Evolutionary conservation across 2,329 filamentous ascomycete species (phyloP).

Genomic region (Microcera coccophila): DNA sequence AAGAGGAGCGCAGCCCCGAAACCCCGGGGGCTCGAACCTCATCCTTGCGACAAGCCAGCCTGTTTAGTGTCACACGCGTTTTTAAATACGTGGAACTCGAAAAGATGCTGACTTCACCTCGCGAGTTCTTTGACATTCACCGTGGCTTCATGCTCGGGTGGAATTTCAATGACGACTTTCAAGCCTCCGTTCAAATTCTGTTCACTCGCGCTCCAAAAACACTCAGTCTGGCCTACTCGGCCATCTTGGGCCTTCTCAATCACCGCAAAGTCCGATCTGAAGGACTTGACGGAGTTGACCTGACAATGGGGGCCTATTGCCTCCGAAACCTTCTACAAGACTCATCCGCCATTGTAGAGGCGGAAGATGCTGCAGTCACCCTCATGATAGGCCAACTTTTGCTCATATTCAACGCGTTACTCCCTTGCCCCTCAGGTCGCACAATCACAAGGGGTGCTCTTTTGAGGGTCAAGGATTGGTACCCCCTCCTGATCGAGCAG

Average conservation of each 20-base stretch:
- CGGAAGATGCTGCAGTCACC: constrained; percentile 3
- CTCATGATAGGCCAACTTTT: constrained; percentile 9
- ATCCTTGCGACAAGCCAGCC: no score
- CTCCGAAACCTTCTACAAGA: constrained; percentile 1
- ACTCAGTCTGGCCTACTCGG: constrained; percentile 5
- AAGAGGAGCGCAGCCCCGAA: no score
- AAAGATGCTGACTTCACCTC: background rate
- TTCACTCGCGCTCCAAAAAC: constrained; percentile 3
- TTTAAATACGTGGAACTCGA: no score
- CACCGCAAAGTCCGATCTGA: background rate
- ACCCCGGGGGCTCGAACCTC: no score
- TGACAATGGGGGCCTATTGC: constrained; percentile 1
- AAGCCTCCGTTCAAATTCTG: background rate
- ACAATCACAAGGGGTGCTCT: constrained; percentile 5
- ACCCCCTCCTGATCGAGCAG: constrained; percentile 3
- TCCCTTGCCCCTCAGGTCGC: constrained; percentile 1
- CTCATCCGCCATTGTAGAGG: background rate
- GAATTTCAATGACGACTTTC: constrained; percentile 4
- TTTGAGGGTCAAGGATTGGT: constrained; percentile 7
- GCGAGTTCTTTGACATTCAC: constrained; percentile 7
- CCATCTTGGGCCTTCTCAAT: constrained; percentile 2
- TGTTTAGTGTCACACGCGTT: no score
- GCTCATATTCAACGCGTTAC: constrained; percentile 9
- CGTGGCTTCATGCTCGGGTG: constrained; percentile 9
- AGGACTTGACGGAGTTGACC: background rate